Percentiles rank a stretch among this genome's conserved stretches.
Evolutionary conservation across 352 stramenopile species (phyloP).

Genomic region (Elongisporangium anandrum): DNA sequence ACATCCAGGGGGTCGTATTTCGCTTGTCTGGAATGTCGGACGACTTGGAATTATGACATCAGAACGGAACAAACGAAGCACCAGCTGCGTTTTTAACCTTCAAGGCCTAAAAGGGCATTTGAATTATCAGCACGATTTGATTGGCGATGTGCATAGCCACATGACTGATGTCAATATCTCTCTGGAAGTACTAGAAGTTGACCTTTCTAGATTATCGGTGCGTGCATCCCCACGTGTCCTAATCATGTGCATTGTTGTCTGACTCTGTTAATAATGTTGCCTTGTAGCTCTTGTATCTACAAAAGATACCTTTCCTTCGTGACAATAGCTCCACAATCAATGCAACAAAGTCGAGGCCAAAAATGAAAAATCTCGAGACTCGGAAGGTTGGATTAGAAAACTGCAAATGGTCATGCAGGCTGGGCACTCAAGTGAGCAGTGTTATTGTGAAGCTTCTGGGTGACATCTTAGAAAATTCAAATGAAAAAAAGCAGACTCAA

Average conservation of each 20-base stretch:
- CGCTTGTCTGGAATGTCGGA: background rate
- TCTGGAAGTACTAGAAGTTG: slow-evolving; percentile 9
- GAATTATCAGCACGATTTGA: background rate
- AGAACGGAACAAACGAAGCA: background rate
- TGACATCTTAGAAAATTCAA: slow-evolving; percentile 4
- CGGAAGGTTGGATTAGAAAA: background rate
- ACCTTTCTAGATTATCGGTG: slow-evolving; percentile 31
- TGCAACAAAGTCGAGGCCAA: background rate
- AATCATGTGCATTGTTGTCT: no score
- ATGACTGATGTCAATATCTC: background rate
- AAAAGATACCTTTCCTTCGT: slow-evolving; percentile 23
- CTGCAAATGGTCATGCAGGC: slow-evolving; percentile 12
- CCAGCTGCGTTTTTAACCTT: background rate
- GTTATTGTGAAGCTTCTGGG: slow-evolving; percentile 12
- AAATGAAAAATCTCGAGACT: background rate
- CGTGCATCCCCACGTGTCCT: no score
- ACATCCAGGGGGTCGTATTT: background rate
- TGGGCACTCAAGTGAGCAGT: slow-evolving; percentile 26
- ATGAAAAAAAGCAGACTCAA: background rate
- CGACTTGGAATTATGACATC: background rate
- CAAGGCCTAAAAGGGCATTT: background rate
- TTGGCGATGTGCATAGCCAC: background rate
- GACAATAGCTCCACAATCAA: background rate
- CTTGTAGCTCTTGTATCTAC: slow-evolving; percentile 34
- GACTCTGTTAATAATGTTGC: no score